Base-by-base conservation (phyloP, 1,284 basidiomycete genomes). In the Cryptococcus deneoformans region DNA sequence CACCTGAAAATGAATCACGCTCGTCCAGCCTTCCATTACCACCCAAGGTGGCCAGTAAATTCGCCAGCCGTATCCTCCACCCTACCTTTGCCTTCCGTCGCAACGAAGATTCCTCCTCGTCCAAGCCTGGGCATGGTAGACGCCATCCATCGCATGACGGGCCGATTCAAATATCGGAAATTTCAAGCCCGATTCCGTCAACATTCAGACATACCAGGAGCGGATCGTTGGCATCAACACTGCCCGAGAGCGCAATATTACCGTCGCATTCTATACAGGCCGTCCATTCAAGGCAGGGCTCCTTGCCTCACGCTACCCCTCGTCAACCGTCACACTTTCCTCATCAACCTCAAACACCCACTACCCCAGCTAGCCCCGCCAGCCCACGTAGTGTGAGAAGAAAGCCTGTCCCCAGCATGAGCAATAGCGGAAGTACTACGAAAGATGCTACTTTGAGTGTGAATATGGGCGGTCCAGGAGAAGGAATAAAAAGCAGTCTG, bases 351-450 rank as follows among this genome's bases (percentile, higher is more conserved):
- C 53, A 43, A 34, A 35, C n/a, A 10, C 51, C 52, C 39, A 24
- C 24, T 20, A 29, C 36, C 16, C 53, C 24, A 38, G 46, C 49
- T 24, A 37, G 38, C 14, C 40, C 46, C 38, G 34, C 53, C 5
- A 44, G 46, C n/a, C 43, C 47, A 3, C 51, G 24, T 34, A 46
- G 60, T 53, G 59, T 71, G 1, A 68, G 57, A 60, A 35, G 68
- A 40, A 72, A 70, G 56, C 69, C 69, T 29, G 67, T 73, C 7
- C 68, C 68, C 34, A 53, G 57, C n/a, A 52, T 53, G 40, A 16
- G 24, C 2, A 46, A 46, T 24, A 42, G 16, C 35, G 20, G 24
- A 24, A 12, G 24, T 24, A 34, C 29, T 46, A 38, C 36, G 37
- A 42, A 39, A 38, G 34, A 14, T 2, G 47, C 14, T n/a, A 36